Conservation (phyloP, 2,329 filamentous ascomycete genomes). For the Aureobasidium sp. region DNA sequence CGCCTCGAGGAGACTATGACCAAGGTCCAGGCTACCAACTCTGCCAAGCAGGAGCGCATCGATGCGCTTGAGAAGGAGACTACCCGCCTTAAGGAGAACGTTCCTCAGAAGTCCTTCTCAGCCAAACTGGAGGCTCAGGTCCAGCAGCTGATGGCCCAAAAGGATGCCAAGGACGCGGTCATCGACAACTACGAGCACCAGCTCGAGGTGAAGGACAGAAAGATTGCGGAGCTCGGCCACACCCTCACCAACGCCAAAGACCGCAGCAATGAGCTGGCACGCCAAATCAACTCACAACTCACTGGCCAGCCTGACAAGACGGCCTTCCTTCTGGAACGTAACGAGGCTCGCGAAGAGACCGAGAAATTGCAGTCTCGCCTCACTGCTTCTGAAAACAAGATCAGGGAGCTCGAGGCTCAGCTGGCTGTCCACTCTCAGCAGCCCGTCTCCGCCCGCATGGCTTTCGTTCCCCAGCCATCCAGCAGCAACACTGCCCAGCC, state of each 20-base stretch:
- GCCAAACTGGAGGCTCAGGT: not conserved
- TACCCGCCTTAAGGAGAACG: not conserved
- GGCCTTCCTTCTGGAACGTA: not conserved
- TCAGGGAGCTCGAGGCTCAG: not conserved
- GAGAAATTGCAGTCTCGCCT: not conserved
- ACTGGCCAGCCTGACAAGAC: not conserved
- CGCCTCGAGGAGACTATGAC: not conserved
- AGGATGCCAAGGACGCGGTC: not conserved
- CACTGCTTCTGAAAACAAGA: not conserved
- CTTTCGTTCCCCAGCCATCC: too few species aligned
- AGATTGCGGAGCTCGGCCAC: not conserved
- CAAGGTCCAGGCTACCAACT: not conserved
- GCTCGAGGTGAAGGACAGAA: not conserved
- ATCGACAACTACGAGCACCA: not conserved
- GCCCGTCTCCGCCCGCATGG: not conserved
- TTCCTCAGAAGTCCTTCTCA: not conserved
- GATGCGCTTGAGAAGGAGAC: not conserved
- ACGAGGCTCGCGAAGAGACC: not conserved
- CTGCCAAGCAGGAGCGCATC: not conserved
- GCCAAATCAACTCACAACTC: not conserved
- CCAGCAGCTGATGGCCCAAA: not conserved
- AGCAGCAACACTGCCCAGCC: not conserved
- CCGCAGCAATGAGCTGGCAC: not conserved
- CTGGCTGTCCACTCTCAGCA: not conserved
- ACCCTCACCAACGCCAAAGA: not conserved